Evolutionary conservation across 2,329 filamentous ascomycete species (phyloP), one percentile per base, ranked within the genome.

Genomic region (Cladophialophora yegresii): DNA sequence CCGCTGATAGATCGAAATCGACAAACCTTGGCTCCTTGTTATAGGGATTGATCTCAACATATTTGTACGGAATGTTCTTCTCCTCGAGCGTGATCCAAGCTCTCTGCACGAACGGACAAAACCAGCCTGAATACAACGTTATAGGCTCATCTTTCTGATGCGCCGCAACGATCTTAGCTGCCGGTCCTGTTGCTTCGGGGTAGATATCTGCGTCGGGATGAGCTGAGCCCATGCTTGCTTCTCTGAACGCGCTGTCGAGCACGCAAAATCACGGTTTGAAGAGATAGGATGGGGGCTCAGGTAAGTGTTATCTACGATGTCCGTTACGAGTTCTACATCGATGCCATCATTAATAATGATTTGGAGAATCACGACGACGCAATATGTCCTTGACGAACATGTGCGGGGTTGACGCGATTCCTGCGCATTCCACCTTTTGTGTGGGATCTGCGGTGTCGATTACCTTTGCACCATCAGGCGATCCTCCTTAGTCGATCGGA

Each of bases 11-110:
- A 22, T 20, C 16, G 16, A 43, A 43, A 30, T 20, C 5, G 53
- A 62, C 56, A 26, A 9, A 64, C 66, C 66, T 68, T 47, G 67
- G 65, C n/a, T 67, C 65, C 72, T 93, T 93, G 75, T 87, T 80
- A 79, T 92, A 92, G 0, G 90, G 90, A 75, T 92, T 92, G 64
- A 92, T 87, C 79, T 91, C 88, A 68, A 90, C 81, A 74, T 91
- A 91, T 77, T 92, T 87, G 74, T 93, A 88, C 16, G 85, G 84
- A 32, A 92, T 88, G 1, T 81, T 77, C 75, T 93, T 92, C 74
- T 92, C 89, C 71, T 87, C 83, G 10, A 93, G 82, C 1, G 87
- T 84, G 66, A 91, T 87, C 87, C 89, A 92, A 13, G 83, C 82
- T 20, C 89, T 83, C 77, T 92, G 89, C 4, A 91, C 80, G 69